These are phyloP conservation scores for Schrenkiella parvula DNA, from an alignment of 345 rosid genomes.

Conservation along the genomic window DNA sequence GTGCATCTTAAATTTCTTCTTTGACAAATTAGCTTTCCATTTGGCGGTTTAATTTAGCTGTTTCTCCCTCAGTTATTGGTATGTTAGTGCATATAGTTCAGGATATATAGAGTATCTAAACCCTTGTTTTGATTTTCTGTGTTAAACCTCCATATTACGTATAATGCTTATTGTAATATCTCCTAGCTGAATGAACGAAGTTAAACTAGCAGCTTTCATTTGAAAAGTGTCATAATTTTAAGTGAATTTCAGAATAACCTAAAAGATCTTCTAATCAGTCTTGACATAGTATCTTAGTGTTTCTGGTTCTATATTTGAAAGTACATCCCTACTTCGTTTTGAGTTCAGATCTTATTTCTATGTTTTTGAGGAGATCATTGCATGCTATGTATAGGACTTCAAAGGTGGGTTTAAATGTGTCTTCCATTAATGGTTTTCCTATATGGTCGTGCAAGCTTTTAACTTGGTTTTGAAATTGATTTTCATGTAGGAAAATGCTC, in stretches of 20 bases:
- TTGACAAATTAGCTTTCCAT: background rate
- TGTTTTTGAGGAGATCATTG: background rate
- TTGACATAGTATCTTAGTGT: background rate
- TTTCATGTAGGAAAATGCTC: slow-evolving; percentile 58
- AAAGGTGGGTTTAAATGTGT: background rate
- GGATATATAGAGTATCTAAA: background rate
- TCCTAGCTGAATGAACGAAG: background rate
- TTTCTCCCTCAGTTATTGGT: background rate
- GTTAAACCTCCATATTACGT: background rate
- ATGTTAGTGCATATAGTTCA: background rate
- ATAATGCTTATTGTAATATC: background rate
- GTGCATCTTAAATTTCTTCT: background rate
- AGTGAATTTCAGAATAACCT: background rate
- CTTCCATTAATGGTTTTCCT: slow-evolving; percentile 10
- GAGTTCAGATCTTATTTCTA: slow-evolving; percentile 4
- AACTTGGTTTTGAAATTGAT: slow-evolving; percentile 17
- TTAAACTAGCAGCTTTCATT: background rate
- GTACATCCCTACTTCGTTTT: background rate
- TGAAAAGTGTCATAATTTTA: background rate
- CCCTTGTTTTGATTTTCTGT: background rate
- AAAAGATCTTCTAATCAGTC: background rate
- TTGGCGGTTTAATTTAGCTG: background rate
- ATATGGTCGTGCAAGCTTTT: slow-evolving; percentile 1
- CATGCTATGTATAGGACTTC: background rate
- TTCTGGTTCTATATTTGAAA: slow-evolving; percentile 3